Percentiles rank a stretch among this genome's conserved stretches.
phyloP scores from a whole-genome alignment of 352 stramenopile species.

The Phytophthora hybrid region DNA sequence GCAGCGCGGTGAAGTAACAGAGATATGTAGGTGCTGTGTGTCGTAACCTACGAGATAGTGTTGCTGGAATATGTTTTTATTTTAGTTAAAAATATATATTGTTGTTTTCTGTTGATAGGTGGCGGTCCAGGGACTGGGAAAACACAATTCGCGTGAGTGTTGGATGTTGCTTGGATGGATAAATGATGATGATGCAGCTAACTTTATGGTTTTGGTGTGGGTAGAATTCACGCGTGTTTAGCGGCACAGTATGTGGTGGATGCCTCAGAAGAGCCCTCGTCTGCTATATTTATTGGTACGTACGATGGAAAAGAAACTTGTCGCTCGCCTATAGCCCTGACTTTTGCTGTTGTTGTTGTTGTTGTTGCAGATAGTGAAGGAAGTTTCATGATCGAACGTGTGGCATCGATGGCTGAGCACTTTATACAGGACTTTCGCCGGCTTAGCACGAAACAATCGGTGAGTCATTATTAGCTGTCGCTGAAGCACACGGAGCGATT shows the following conservation, averaged over 20 bases:
- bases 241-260: constrained; percentile 54
- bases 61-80: no score
- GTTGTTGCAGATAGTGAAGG: constrained; percentile 87
- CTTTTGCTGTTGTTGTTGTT: background rate
- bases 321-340: background rate
- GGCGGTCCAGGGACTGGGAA: constrained; percentile 77
- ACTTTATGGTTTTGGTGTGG: background rate
- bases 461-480: constrained; percentile 20
- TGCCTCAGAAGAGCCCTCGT: constrained; percentile 25
- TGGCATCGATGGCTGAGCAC: constrained; percentile 81
- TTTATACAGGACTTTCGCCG: constrained; percentile 80
- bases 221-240: constrained; percentile 77
- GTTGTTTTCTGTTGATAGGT: constrained; percentile 29
- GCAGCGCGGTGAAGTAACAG: constrained; percentile 73
- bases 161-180: background rate
- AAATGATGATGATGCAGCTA: background rate
- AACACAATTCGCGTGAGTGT: constrained; percentile 71
- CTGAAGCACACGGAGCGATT: background rate
- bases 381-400: constrained; percentile 91
- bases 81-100: background rate
- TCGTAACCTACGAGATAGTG: background rate
- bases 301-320: background rate
- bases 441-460: constrained; percentile 36
- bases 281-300: constrained; percentile 73
- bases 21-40: constrained; percentile 67